phyloP scores from a whole-genome alignment of 768 basidiomycete genomes.

The Termitomyces sp. region DNA sequence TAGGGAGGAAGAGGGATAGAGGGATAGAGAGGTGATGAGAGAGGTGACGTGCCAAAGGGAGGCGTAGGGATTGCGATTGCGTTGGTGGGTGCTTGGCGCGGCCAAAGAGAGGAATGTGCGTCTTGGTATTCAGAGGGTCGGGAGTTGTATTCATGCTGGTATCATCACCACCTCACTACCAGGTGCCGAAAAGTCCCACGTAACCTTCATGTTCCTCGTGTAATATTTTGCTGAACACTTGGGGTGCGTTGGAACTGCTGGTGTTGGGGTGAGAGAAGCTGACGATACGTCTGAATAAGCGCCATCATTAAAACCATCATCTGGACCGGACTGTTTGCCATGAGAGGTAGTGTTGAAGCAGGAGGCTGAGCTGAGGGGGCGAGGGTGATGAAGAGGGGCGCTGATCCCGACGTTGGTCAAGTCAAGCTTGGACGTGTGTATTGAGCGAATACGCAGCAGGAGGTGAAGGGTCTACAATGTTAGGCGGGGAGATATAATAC shows the following conservation, averaged over 20 bases:
- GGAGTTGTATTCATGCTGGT: neutral
- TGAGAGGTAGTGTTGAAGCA: slow-evolving; percentile 19
- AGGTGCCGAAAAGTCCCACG: slow-evolving; percentile 1
- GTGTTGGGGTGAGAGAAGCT: slow-evolving; percentile 20
- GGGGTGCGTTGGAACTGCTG: slow-evolving; percentile 22
- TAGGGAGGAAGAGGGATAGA: neutral
- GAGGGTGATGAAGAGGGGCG: slow-evolving; percentile 3
- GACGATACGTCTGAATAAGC: slow-evolving; percentile 27
- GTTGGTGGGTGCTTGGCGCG: neutral
- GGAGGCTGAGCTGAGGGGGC: slow-evolving; percentile 19
- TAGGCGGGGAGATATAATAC: no score
- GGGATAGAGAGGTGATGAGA: neutral
- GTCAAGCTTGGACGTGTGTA: neutral
- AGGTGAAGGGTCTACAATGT: neutral
- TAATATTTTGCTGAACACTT: slow-evolving; percentile 29
- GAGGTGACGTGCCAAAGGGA: neutral
- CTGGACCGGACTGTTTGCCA: slow-evolving; percentile 18
- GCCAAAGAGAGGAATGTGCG: neutral
- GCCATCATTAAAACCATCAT: slow-evolving; percentile 20
- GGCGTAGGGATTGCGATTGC: neutral
- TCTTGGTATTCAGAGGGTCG: neutral
- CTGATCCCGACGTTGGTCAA: neutral
- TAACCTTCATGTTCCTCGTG: slow-evolving; percentile 19
- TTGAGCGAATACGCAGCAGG: neutral
- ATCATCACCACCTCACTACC: slow-evolving; percentile 18